These are phyloP conservation scores for Blastobotrys americana DNA, from an alignment of 805 yeast genomes.

Conservation along the genomic window DNA sequence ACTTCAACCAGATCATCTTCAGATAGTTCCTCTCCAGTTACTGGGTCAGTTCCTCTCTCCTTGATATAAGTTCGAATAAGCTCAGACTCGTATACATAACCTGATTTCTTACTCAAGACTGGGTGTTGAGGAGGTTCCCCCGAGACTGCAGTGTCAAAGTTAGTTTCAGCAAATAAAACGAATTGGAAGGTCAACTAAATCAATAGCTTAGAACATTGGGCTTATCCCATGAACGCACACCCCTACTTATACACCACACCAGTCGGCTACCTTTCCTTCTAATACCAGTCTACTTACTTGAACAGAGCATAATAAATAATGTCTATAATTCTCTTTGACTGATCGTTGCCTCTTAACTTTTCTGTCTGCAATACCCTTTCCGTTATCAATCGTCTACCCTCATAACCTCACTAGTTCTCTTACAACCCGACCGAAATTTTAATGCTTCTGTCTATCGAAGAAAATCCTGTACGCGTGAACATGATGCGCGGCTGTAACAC, in stretches of 20 bases:
- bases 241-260: too few species aligned
- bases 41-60: constrained; percentile 68
- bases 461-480: too few species aligned
- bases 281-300: constrained; percentile 26
- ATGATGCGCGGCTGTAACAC: too few species aligned
- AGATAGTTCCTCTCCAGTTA: constrained; percentile 54
- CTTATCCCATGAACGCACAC: too few species aligned
- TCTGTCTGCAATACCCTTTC: too few species aligned
- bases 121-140: constrained; percentile 67
- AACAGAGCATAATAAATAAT: constrained; percentile 24
- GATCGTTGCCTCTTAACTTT: too few species aligned
- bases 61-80: constrained; percentile 55
- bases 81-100: constrained; percentile 55
- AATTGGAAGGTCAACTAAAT: too few species aligned
- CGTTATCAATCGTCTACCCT: too few species aligned
- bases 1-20: constrained; percentile 51
- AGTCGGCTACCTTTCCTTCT: neutral
- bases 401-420: too few species aligned
- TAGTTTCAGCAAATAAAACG: neutral
- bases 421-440: too few species aligned
- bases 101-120: constrained; percentile 59
- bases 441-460: too few species aligned
- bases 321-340: constrained; percentile 1
- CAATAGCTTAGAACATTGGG: too few species aligned
- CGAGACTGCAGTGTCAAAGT: constrained; percentile 51